phyloP scores from a whole-genome alignment of 1,139 yeast genomes.

The Suhomyces bolitotheri region DNA sequence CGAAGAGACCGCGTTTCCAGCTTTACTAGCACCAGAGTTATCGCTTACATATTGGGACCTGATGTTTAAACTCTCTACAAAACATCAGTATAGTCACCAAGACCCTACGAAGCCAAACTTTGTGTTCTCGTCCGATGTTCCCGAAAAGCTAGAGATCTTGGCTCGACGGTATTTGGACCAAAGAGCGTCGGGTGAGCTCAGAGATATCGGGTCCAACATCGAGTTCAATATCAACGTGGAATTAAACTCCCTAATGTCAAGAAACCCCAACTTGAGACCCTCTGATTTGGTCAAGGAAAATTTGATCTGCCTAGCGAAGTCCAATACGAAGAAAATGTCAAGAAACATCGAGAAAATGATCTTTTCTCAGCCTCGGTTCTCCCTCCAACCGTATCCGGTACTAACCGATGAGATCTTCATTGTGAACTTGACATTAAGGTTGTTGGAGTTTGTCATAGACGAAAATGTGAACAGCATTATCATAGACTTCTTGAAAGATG shows the following conservation, averaged over 20 bases:
- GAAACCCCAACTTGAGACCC: slow-evolving; percentile 33
- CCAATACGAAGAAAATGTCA: slow-evolving; percentile 13
- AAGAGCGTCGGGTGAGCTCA: neutral
- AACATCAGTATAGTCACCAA: slow-evolving; percentile 12
- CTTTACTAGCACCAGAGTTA: neutral
- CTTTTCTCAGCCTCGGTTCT: slow-evolving; percentile 10
- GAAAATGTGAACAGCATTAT: slow-evolving; percentile 17
- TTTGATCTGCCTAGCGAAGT: slow-evolving; percentile 35
- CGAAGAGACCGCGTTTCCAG: neutral
- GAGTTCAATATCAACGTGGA: slow-evolving; percentile 37
- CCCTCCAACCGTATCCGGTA: slow-evolving; percentile 9
- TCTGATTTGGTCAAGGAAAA: slow-evolving; percentile 37
- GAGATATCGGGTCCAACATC: slow-evolving; percentile 10
- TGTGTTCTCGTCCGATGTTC: slow-evolving; percentile 41
- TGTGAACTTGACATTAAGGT: slow-evolving; percentile 30
- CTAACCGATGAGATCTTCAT: slow-evolving; percentile 33
- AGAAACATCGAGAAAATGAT: slow-evolving; percentile 10
- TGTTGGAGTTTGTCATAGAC: slow-evolving; percentile 18
- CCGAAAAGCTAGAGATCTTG: slow-evolving; percentile 20
- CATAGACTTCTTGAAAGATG: slow-evolving; percentile 35
- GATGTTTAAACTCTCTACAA: slow-evolving; percentile 8
- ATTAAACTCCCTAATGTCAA: slow-evolving; percentile 34
- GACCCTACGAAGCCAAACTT: slow-evolving; percentile 44
- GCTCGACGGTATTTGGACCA: slow-evolving; percentile 9
- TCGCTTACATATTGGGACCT: neutral